Percentiles rank a stretch among this genome's conserved stretches.
phyloP scores from a whole-genome alignment of 2,329 filamentous ascomycete species.

The Xylaria sp. region DNA sequence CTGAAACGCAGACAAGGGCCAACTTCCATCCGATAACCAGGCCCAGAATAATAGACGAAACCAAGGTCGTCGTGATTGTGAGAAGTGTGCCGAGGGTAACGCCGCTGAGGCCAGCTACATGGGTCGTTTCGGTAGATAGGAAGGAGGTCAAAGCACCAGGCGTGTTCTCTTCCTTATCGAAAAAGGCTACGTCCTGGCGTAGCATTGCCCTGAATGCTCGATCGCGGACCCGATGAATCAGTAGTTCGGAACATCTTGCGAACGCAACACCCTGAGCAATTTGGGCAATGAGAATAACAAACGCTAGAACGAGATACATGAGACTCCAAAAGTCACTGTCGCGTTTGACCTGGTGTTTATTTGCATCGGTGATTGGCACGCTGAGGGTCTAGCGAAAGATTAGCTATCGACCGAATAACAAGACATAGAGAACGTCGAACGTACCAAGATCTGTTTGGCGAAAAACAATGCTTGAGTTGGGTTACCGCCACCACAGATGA shows the following conservation, averaged over 20 bases:
- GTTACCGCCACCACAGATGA: conserved; percentile 84
- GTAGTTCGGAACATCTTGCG: conserved; percentile 85
- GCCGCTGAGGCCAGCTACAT: conserved; percentile 88
- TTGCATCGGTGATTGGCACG: conserved; percentile 58
- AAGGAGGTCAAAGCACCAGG: conserved; percentile 90
- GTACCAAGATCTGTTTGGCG: conserved; percentile 82
- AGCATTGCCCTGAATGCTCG: conserved; percentile 87
- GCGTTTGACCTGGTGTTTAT: conserved; percentile 68
- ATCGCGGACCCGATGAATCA: conserved; percentile 86
- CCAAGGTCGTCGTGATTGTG: conserved; percentile 81
- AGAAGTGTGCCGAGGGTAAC: conserved; percentile 88
- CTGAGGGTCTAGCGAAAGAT: conserved; percentile 47
- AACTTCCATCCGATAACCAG: conserved; percentile 89
- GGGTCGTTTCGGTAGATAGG: conserved; percentile 88
- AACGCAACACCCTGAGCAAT: conserved; percentile 77
- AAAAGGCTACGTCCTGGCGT: conserved; percentile 92
- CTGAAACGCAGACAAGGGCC: conserved; percentile 82
- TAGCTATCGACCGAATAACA: conserved; percentile 25
- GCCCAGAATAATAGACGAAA: conserved; percentile 76
- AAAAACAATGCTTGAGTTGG: conserved; percentile 84
- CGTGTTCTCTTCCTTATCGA: conserved; percentile 89
- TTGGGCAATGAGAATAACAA: conserved; percentile 78
- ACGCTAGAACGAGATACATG: conserved; percentile 88
- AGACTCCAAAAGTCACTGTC: conserved; percentile 86
- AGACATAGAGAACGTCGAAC: conserved; percentile 59